phyloP scores from a whole-genome alignment of 2,329 filamentous ascomycete genomes.

The Tolypocladium tundrense region DNA sequence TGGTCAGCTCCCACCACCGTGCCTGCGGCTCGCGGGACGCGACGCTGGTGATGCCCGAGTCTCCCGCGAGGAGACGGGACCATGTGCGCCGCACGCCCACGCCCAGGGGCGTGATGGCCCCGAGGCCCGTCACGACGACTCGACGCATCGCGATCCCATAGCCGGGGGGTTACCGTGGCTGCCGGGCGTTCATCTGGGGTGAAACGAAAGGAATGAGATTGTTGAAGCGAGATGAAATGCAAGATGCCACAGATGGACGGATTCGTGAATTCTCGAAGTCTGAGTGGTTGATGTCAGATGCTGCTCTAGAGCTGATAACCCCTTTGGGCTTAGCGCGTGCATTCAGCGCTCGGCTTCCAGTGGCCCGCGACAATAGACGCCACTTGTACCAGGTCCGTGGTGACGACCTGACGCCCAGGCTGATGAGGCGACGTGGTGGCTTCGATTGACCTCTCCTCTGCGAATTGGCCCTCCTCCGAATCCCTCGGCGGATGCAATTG shows the following conservation, averaged over 20 bases:
- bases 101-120: slow-evolving; percentile 73
- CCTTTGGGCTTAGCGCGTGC: neutral
- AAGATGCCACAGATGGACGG: too few relatives aligned
- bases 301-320: neutral
- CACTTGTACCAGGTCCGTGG: neutral
- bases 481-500: neutral
- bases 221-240: neutral
- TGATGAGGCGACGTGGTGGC: neutral
- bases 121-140: slow-evolving; percentile 76
- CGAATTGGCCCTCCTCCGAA: neutral
- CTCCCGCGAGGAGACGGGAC: slow-evolving; percentile 66
- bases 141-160: slow-evolving; percentile 44
- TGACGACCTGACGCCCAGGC: neutral
- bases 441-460: neutral
- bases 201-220: neutral
- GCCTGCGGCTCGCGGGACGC: slow-evolving; percentile 44
- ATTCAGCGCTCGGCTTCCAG: neutral
- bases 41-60: slow-evolving; percentile 73
- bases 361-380: neutral
- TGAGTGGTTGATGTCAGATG: too few relatives aligned
- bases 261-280: too few relatives aligned
- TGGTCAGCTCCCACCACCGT: slow-evolving; percentile 63
- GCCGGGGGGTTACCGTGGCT: neutral
- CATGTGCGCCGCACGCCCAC: slow-evolving; percentile 71
- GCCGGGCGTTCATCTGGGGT: neutral